Evolutionary conservation across 2,329 filamentous ascomycete species (phyloP), one percentile per base, ranked within the genome.

Genomic region (Colletotrichum coccodes): DNA sequence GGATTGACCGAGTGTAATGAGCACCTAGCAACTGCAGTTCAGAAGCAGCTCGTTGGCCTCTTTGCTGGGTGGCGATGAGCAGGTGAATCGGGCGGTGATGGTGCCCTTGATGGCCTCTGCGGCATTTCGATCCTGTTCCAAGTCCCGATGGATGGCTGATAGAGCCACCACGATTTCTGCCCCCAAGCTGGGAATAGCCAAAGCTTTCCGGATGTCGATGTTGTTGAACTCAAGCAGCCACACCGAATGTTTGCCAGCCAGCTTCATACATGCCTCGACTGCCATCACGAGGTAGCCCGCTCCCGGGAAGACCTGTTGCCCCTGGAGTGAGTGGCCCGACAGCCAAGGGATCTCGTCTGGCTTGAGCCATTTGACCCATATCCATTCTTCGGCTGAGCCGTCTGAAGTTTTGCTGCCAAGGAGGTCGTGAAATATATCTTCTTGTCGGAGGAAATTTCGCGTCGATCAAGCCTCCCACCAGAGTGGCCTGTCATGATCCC

Each of bases 281-380:
- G 79, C 81, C 75, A 85, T 82, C 18, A 76, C 73, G 1, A 85
- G 53, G 70, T 83, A 86, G 0, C 77, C 83, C 0, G 83, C 79
- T 1, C 72, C 80, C 0, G 85, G 85, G 54, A 84, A 84, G 4
- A 87, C 53, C 23, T 68, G 50, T 26, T 72, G 47, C 0, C 61
- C 64, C 9, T 71, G 77, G 64, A 61, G 76, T 50, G 0, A 69
- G 70, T 65, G 77, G 54, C 72, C 71, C 4, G 46, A 36, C 2
- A 83, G 61, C 82, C 82, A 84, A 6, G 66, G 60, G 16, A 69
- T 16, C 2, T 74, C 68, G 12, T 61, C 18, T 2, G 70, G 52
- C 14, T 40, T 38, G 1, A 75, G 30, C 9, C 61, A 26, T 47
- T 71, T 70, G 6, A 60, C 52, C 73, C 73, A 75, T 8, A 14